Percentiles rank a stretch among this genome's conserved stretches.
Evolutionary conservation across 148 eudicot species (phyloP).

Genomic region (Rheum nobile): DNA sequence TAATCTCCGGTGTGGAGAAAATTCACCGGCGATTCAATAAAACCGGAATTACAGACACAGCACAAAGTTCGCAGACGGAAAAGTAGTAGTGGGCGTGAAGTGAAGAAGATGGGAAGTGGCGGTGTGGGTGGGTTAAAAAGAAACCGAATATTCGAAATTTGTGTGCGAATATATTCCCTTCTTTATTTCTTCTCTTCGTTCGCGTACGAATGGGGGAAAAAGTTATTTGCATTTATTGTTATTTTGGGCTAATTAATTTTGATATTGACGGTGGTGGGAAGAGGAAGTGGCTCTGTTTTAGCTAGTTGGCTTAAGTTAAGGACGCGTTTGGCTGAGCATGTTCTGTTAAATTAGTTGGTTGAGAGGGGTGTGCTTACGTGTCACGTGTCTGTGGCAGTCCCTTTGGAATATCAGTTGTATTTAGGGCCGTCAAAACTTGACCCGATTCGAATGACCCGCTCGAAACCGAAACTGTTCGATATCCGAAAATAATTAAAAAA

Average conservation of each 20-base stretch:
- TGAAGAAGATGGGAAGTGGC: neutral
- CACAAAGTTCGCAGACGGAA: neutral
- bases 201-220: neutral
- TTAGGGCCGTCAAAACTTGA: no score
- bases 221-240: neutral
- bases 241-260: neutral
- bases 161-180: slow-evolving; percentile 3
- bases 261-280: neutral
- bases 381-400: no score
- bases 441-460: no score
- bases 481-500: no score
- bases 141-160: neutral
- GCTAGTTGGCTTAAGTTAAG: neutral
- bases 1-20: neutral
- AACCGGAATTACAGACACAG: neutral
- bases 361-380: neutral
- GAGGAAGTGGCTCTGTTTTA: neutral
- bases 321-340: neutral
- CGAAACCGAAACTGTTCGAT: no score
- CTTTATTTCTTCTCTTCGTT: neutral
- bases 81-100: slow-evolving; percentile 1
- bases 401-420: no score
- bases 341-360: neutral
- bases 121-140: neutral
- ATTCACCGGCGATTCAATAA: neutral